Conservation (phyloP, 2,329 filamentous ascomycete species). For the Ambrosiella xylebori region DNA sequence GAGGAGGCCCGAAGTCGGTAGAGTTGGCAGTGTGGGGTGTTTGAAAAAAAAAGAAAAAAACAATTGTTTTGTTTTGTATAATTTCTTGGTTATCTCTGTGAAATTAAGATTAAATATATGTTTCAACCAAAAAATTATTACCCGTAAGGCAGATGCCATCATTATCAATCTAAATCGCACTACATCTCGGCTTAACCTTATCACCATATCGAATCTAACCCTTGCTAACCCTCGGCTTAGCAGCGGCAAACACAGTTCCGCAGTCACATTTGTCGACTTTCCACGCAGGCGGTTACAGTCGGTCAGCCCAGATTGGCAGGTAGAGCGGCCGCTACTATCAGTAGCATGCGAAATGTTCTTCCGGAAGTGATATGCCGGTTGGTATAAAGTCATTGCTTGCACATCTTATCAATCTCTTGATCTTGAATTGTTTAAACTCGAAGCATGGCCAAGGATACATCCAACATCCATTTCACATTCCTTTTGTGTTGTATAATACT, state of each 20-base stretch:
- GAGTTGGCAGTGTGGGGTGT: not conserved
- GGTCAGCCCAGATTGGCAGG: not conserved
- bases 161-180: too few species aligned
- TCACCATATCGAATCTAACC: not conserved
- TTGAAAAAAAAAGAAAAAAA: not conserved
- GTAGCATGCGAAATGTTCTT: not conserved
- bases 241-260: not conserved
- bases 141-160: too few species aligned
- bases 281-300: not conserved
- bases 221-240: not conserved
- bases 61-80: too few species aligned
- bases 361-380: not conserved
- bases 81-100: too few species aligned
- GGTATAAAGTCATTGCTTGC: too few species aligned
- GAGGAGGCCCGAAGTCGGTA: conserved; percentile 1
- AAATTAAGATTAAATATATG: too few species aligned
- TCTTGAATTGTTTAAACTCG: too few species aligned
- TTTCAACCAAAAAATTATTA: too few species aligned
- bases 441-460: not conserved
- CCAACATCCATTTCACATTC: not conserved
- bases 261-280: not conserved
- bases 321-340: too few species aligned
- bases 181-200: not conserved
- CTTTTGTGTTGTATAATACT: not conserved
- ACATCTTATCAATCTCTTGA: too few species aligned